Base-by-base conservation (phyloP, 1,284 basidiomycete species). In the Hemileia vastatrix region DNA sequence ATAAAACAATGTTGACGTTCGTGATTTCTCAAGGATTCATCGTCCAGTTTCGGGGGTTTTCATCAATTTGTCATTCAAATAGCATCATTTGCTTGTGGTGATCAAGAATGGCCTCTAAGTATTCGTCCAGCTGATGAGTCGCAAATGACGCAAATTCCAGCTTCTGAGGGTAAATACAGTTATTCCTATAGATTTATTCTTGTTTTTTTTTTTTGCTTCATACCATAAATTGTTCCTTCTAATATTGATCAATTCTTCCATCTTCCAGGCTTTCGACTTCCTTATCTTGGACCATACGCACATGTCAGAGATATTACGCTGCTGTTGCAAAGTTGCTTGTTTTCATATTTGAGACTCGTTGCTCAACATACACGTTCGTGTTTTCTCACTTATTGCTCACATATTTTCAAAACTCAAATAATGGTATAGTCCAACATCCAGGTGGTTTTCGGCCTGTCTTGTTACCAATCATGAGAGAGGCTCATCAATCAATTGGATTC, bases 1-100 rank as follows among this genome's bases (percentile, higher is more conserved):
- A 6, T 54, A 40, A 18, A 15, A 27, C 18, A 5, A 8, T 47
- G 1, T 8, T 15, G 19, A 23, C 19, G 23, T 44, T 33, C n/a
- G 31, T 23, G 44, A 19, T 45, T 19, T 57, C 9, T 51, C 18
- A 27, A 63, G 61, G 61, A 54, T 33, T 63, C 61, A 19, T 63
- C 61, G 8, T 51, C 61, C 15, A 49, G 51, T 36, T 63, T 55
- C 19, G 61, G 61, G 51, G 61, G 54, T 31, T 82, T 94, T 64
- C 92, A 97, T 72, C 80, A 83, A 2, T 86, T 90, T 0, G 83
- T 94, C 18, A 79, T 94, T 11, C 81, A 81, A 6, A 78, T 95
- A 0, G 85, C 89, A 0, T 85, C 90, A 19, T 81, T 82, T 67
- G 86, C 83, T 70, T 81, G 95, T n/a, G 83, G 84, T 18, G 79